These are phyloP conservation scores for Linderniella brevidens DNA, from an alignment of 257 asterid species.

Conservation along the genomic window DNA sequence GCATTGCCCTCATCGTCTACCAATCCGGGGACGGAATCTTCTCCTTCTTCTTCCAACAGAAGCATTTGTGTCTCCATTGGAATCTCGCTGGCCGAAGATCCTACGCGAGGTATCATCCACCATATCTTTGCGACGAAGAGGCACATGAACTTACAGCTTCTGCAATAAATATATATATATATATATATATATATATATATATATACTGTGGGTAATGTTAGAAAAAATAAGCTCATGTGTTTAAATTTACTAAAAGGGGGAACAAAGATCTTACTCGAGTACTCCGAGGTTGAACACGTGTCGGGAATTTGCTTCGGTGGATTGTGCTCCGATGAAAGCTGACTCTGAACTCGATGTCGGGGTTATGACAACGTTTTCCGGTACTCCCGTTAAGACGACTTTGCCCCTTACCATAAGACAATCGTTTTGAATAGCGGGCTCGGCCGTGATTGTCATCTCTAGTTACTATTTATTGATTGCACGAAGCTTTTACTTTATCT, in stretches of 20 bases:
- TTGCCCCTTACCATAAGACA: slow-evolving; percentile 26
- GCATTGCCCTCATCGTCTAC: slow-evolving; percentile 9
- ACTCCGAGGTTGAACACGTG: slow-evolving; percentile 40
- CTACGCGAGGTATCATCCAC: slow-evolving; percentile 51
- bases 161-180: slow-evolving; percentile 4
- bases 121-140: slow-evolving; percentile 34
- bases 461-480: no score
- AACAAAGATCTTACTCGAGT: slow-evolving; percentile 19
- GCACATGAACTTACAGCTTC: slow-evolving; percentile 25
- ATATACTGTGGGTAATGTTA: background rate
- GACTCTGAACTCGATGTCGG: slow-evolving; percentile 12
- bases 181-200: no score
- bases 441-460: slow-evolving; percentile 11
- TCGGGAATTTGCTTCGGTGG: slow-evolving; percentile 18
- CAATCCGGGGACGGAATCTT: slow-evolving; percentile 13
- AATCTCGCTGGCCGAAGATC: slow-evolving; percentile 22
- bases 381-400: slow-evolving; percentile 23
- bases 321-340: slow-evolving; percentile 31
- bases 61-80: slow-evolving; percentile 51
- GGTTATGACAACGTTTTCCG: slow-evolving; percentile 16
- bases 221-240: no score
- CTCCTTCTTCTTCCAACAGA: slow-evolving; percentile 28
- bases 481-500: no score
- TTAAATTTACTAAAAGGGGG: no score
- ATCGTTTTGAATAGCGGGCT: slow-evolving; percentile 21